Base-by-base conservation (phyloP, 331 rosid genomes). In the Ulmus americana region DNA sequence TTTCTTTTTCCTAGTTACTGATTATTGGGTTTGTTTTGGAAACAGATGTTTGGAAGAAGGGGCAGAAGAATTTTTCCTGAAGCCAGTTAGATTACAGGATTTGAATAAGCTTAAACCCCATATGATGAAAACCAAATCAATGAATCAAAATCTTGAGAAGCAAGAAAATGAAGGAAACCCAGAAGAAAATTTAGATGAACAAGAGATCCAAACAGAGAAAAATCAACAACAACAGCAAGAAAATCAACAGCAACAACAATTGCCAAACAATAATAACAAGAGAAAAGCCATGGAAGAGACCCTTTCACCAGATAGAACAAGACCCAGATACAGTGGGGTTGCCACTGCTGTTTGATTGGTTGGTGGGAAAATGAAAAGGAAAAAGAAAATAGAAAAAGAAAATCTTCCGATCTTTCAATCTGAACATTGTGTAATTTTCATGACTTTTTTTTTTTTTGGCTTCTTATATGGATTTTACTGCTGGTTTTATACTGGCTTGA, bases 31-130 rank as follows among this genome's bases (percentile, higher is more conserved):
- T 4, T 50, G 63, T 55, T n/a, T 41, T 13, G n/a, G n/a, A 11
- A 76, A 61, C 82, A 89, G 96, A 79, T 92, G 98, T 56, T 79
- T 92, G 49, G 97, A 86, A 74, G 91, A 89, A 87, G 98, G 98
- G 47, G 98, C 95, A 59, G 95, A 92, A 44, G 98, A 92, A 41
- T 92, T 86, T 71, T 85, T 92, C 81, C 82, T 92, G 82, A 92
- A 92, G 74, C 98, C 98, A 18, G 96, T 92, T 40, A 79, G 84
- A 71, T 67, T 70, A 14, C 48, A 94, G 15, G 98, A 92, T 73
- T 65, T 92, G 79, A 82, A 53, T 59, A 82, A 65, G 79, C 94
- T 92, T 16, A 79, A 55, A 80, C 88, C 98, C 42, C 94, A 83
- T 63, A 77, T 92, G 76, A 85, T 80, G 90, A 86, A 78, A 10